Evolutionary conservation across 176 grass and related monocot genomes (phyloP), one percentile per base, ranked within the genome.

Genomic region (Ensete ventricosum): DNA sequence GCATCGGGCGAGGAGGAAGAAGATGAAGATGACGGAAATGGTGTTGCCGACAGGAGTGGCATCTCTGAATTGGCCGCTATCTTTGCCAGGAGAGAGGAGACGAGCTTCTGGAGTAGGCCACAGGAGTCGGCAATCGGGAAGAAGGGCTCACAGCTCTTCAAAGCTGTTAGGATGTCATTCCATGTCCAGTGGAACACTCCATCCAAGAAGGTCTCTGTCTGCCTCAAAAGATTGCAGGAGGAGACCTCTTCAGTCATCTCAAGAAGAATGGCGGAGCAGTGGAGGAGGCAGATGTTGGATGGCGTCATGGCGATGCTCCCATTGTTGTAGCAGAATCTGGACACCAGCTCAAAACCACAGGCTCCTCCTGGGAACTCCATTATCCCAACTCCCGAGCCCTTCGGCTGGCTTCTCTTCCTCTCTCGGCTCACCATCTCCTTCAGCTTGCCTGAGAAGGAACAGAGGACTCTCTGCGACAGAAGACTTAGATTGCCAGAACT

Each of bases 191-290:
- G 83, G 80, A 52, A 88, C 54, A 90, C 81, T 0, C 88, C 90
- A 62, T 93, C 89, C 20, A 93, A 82, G 62, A 91, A 87, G 53
- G 85, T 79, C 84, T 93, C 90, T 0, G 86, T 84, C 54, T 87
- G 85, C 1, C 71, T 67, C 1, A 91, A 80, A 0, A 98, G 95
- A 60, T 93, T 98, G 86, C 89, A 88, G 69, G 78, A 19, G 77
- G 81, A 90, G 53, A 84, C 64, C 24, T 92, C 89, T 76, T 98
- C 95, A 1, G 86, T 89, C 95, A 98, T 98, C 74, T 93, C 90
- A 70, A 98, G 53, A 62, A 83, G 85, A 67, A 85, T 22, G 50
- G 95, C 95, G 16, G 83, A 83, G 69, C 84, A 86, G 74, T 89
- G 88, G 64, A 98, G 66, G 25, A 91, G 64, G 14, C 81, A 85